Percentiles rank a stretch among this genome's conserved stretches.
phyloP scores from a whole-genome alignment of 2,329 filamentous ascomycete species.

The Taxawa tesnikishii region DNA sequence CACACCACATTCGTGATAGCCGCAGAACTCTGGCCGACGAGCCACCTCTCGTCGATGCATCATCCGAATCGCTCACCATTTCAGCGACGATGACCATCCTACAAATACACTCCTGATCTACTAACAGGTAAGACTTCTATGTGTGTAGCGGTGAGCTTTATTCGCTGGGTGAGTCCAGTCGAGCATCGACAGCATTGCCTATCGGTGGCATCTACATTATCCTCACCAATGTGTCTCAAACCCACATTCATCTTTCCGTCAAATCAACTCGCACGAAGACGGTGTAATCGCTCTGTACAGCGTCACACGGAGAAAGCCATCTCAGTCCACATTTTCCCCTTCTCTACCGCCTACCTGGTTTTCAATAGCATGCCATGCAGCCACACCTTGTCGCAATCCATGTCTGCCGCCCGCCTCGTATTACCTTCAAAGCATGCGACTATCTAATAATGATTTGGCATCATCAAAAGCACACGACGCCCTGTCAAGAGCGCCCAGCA shows the following conservation, averaged over 20 bases:
- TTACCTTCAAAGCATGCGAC: background rate
- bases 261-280: background rate
- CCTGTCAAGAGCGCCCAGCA: background rate
- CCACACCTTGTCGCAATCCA: too few species aligned
- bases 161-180: too few species aligned
- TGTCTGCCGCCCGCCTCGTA: too few species aligned
- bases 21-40: background rate
- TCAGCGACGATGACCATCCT: too few species aligned
- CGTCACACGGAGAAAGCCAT: background rate
- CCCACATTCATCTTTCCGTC: background rate
- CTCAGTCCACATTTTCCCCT: too few species aligned
- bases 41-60: too few species aligned
- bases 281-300: background rate
- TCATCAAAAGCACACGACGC: background rate
- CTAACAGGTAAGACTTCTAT: too few species aligned
- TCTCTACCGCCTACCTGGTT: background rate
- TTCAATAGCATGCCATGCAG: background rate
- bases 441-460: background rate
- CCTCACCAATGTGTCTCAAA: background rate
- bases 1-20: background rate
- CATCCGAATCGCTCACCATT: too few species aligned
- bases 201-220: background rate
- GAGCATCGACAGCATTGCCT: too few species aligned
- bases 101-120: background rate
- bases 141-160: too few species aligned